A percentile compares a stretch with the other conserved stretches of the same genome.
These are phyloP conservation scores for Pyrenophora graminea DNA, from an alignment of 2,329 filamentous ascomycete species.

Conservation along the genomic window DNA sequence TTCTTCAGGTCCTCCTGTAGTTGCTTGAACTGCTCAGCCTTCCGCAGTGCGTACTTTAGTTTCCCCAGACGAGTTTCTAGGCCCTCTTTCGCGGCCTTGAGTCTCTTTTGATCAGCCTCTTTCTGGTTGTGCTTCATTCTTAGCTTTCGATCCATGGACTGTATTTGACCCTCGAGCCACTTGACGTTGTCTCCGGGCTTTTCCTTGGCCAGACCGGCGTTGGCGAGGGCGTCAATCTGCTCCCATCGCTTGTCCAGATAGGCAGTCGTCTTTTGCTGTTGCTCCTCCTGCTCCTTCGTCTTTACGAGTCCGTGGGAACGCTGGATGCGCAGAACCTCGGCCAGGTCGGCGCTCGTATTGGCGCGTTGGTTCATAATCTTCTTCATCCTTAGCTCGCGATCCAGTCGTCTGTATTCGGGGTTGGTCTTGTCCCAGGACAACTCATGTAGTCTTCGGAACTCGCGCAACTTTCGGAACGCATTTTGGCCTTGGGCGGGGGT, in stretches of 20 bases:
- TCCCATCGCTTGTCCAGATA: slow-evolving; percentile 32
- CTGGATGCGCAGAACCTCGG: slow-evolving; percentile 59
- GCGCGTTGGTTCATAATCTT: slow-evolving; percentile 67
- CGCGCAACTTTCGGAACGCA: slow-evolving; percentile 51
- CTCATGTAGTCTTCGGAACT: slow-evolving; percentile 58
- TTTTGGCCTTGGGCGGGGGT: slow-evolving; percentile 55
- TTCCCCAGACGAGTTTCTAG: slow-evolving; percentile 29
- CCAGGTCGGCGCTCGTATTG: slow-evolving; percentile 64
- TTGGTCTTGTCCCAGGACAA: slow-evolving; percentile 55
- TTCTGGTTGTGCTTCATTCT: slow-evolving; percentile 34
- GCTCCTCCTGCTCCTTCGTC: slow-evolving; percentile 19
- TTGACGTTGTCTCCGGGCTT: slow-evolving; percentile 25
- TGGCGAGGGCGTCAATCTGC: slow-evolving; percentile 27
- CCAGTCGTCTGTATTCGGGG: slow-evolving; percentile 49
- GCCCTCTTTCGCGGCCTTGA: slow-evolving; percentile 27
- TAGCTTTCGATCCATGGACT: slow-evolving; percentile 28
- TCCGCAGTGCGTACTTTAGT: slow-evolving; percentile 30
- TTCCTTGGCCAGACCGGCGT: slow-evolving; percentile 18
- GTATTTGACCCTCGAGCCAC: slow-evolving; percentile 35
- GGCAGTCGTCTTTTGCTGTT: slow-evolving; percentile 18
- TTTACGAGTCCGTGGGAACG: slow-evolving; percentile 41
- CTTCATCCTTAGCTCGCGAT: slow-evolving; percentile 56
- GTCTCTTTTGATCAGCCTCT: slow-evolving; percentile 30
- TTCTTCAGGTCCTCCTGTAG: slow-evolving; percentile 19
- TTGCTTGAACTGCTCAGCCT: slow-evolving; percentile 29